Evolutionary conservation across 2,329 filamentous ascomycete genomes (phyloP), one percentile per base, ranked within the genome.

Genomic region (Xylaria digitata): DNA sequence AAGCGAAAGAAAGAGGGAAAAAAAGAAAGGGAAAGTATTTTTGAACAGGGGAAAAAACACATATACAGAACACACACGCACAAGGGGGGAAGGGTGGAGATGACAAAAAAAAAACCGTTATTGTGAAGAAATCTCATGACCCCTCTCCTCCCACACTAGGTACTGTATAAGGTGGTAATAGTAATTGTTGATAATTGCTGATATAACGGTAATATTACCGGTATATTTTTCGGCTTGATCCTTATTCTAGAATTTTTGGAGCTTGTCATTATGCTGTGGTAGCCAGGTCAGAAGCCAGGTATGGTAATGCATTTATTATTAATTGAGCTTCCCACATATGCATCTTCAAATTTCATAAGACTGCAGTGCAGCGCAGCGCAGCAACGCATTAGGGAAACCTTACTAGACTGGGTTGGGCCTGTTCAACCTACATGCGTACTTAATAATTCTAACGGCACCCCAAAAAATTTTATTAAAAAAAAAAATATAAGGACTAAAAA

Each of bases 391-490:
- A 55, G 34, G 52, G 21, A 55, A 21, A 37, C 23, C 52, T 17
- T 55, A 40, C 37, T 15, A 21, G 37, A 13, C 37, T 15, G 11
- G 30, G 26, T 52, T 52, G n/a, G 49, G 49, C 17, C 49, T 34
- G 48, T 32, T n/a, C 46, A 30, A 50, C 30, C 1, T 53, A 37
- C 49, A 9, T 40, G 6, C 5, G 23, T 49, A 30, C 53, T 40
- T 40, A 15, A 21, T 55, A 26, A 32, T 43, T 43, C 19, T 55
- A 55, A 55, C 13, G 53, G 53, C 53, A 55, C 53, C 53, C 53
- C 53, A 26, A 26, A 42, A 42, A 30, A 26, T 3, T 26, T 26
- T 26, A 3, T 26, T 2, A 26, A 26, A 26, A 26, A 26, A 26
- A 26, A 26, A 26, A 26, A 26, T 26, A 26, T 26, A 26, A 26